Evolutionary conservation across 2,329 filamentous ascomycete species (phyloP).

Genomic region (Exophiala phaeomuriformis): DNA sequence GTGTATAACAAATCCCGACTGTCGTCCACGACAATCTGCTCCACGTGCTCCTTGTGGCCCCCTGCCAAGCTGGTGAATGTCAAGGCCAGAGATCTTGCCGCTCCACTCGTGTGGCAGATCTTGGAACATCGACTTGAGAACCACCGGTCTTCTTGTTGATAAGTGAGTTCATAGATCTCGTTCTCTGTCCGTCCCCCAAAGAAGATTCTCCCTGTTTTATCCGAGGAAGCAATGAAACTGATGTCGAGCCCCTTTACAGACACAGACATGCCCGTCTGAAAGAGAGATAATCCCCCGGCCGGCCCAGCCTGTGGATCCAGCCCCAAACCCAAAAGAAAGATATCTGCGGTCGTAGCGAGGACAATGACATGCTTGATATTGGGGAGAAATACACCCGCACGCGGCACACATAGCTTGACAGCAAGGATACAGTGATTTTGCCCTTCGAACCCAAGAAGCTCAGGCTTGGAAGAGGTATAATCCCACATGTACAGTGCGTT

Average conservation of each 20-base stretch:
- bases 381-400: constrained; percentile 76
- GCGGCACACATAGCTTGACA: constrained; percentile 80
- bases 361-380: constrained; percentile 83
- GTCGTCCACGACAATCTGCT: constrained; percentile 81
- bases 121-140: constrained; percentile 83
- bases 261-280: constrained; percentile 79
- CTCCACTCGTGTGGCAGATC: constrained; percentile 70
- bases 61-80: constrained; percentile 18
- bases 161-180: constrained; percentile 88
- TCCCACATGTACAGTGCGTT: constrained; percentile 97
- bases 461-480: constrained; percentile 85
- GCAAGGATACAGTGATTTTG: constrained; percentile 79
- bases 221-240: constrained; percentile 68
- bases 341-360: constrained; percentile 76
- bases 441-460: constrained; percentile 87
- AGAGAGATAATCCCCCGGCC: constrained; percentile 63
- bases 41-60: constrained; percentile 46
- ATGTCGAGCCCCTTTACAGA: constrained; percentile 70
- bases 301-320: constrained; percentile 53
- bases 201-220: constrained; percentile 80
- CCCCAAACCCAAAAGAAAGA: constrained; percentile 79
- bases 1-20: constrained; percentile 84
- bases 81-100: constrained; percentile 57
- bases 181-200: constrained; percentile 74
- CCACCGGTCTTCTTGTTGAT: constrained; percentile 96